phyloP scores from a whole-genome alignment of 495 filamentous ascomycete genomes.

The Aspergillus steynii region DNA sequence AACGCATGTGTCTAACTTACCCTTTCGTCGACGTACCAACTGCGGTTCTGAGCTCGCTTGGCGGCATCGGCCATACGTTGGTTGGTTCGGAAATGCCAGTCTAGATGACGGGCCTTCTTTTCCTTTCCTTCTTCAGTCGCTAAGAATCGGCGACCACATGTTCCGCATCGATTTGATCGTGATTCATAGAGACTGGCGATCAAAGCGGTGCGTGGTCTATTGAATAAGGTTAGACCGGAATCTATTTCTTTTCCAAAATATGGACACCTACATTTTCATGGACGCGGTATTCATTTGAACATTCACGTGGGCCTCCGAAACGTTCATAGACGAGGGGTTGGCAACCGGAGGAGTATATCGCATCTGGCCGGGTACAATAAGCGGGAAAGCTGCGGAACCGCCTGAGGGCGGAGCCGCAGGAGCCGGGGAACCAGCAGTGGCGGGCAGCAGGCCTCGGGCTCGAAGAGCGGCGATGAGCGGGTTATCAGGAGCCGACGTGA shows the following conservation, averaged over 20 bases:
- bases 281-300: constrained; percentile 70
- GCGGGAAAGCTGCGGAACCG: constrained; percentile 34
- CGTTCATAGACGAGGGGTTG: constrained; percentile 26
- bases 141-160: constrained; percentile 85
- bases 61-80: constrained; percentile 81
- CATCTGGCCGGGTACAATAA: constrained; percentile 44
- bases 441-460: constrained; percentile 48
- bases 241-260: neutral
- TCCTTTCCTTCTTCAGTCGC: constrained; percentile 73
- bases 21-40: constrained; percentile 91
- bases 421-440: constrained; percentile 34
- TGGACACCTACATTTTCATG: constrained; percentile 69
- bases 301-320: constrained; percentile 49
- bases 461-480: constrained; percentile 49
- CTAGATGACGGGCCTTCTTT: constrained; percentile 89
- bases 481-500: constrained; percentile 31
- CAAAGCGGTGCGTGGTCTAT: constrained; percentile 72
- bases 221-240: neutral
- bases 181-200: constrained; percentile 73
- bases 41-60: constrained; percentile 80
- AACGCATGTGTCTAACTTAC: constrained; percentile 50
- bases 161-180: constrained; percentile 79
- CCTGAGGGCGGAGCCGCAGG: constrained; percentile 24
- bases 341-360: constrained; percentile 36
- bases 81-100: constrained; percentile 97